Conservation (phyloP, 164 flowering plant species). For the Umbellularia californica region DNA sequence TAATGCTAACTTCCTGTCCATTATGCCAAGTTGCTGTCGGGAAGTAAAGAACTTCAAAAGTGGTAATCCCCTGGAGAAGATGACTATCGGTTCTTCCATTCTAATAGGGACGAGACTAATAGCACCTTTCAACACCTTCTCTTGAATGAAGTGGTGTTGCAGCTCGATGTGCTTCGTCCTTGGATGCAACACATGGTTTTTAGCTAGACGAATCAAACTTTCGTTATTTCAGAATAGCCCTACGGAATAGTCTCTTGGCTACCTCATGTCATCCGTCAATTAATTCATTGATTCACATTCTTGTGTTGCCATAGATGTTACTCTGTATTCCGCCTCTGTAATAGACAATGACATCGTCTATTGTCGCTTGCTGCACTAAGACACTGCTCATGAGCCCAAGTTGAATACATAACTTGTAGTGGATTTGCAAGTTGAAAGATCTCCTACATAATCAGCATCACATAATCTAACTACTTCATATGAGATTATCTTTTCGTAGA, state of each 20-base stretch:
- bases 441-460: constrained; percentile 12
- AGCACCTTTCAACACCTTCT: neutral
- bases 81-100: neutral
- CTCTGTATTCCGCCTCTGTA: constrained; percentile 7
- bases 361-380: constrained; percentile 16
- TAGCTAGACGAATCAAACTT: neutral
- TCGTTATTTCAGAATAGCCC: neutral
- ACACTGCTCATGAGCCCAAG: constrained; percentile 6
- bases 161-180: constrained; percentile 20
- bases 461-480: constrained; percentile 5
- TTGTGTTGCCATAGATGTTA: constrained; percentile 9
- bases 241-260: neutral
- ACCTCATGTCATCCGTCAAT: neutral
- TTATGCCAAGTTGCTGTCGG: neutral
- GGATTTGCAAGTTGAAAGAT: neutral
- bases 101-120: neutral
- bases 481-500: neutral
- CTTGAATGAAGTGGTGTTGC: neutral
- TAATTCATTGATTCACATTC: constrained; percentile 11
- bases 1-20: neutral
- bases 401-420: constrained; percentile 11
- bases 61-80: neutral
- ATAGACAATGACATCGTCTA: constrained; percentile 1
- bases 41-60: neutral
- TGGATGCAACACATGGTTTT: neutral